Conservation (phyloP, 352 stramenopile species). For the Aphanomyces invadans region DNA sequence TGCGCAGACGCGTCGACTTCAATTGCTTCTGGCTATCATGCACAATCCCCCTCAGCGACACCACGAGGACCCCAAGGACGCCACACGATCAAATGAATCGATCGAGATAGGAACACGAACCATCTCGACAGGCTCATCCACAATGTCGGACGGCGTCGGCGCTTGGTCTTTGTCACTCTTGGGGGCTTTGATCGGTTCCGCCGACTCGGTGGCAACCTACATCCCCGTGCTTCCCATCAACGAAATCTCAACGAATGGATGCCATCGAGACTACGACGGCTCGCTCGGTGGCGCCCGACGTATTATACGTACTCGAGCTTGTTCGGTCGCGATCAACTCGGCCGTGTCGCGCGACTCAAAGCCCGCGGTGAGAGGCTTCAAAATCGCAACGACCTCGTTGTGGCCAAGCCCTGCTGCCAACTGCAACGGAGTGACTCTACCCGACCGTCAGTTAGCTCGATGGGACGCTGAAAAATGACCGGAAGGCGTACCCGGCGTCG, state of each 20-base stretch:
- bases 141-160: background rate
- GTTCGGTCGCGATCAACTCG: constrained; percentile 51
- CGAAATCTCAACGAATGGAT: background rate
- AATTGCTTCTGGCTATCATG: constrained; percentile 33
- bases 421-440: constrained; percentile 47
- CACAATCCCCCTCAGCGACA: too few species aligned
- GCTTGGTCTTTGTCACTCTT: background rate
- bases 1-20: constrained; percentile 31
- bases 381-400: constrained; percentile 47
- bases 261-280: too few species aligned
- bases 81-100: too few species aligned
- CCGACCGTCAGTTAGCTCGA: background rate
- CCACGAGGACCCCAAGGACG: too few species aligned
- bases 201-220: background rate
- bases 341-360: constrained; percentile 50
- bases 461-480: too few species aligned
- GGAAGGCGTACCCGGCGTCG: constrained; percentile 33
- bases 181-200: background rate
- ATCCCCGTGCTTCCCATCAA: too few species aligned
- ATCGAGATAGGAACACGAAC: too few species aligned
- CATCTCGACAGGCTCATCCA: background rate
- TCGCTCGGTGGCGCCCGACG: too few species aligned
- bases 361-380: constrained; percentile 53
- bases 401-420: constrained; percentile 67
- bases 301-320: constrained; percentile 29